phyloP scores from a whole-genome alignment of 2,329 filamentous ascomycete species.

The Gliomastix tumulicola region DNA sequence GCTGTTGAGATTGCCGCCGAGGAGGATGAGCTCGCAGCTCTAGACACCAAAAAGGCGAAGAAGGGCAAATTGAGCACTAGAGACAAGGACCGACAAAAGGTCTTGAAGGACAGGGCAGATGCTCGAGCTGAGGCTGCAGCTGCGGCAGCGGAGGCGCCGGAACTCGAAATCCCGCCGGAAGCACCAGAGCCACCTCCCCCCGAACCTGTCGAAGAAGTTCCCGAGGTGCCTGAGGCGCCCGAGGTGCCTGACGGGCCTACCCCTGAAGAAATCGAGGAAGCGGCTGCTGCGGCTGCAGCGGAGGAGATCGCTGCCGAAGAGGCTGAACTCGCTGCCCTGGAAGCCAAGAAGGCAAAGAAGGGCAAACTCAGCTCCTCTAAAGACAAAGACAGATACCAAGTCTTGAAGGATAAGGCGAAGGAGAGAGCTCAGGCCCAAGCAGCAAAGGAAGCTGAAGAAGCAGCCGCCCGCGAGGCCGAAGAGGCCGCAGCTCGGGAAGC shows the following conservation, averaged over 20 bases:
- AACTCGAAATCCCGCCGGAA: too few relatives aligned
- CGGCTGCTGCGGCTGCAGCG: constrained; percentile 9
- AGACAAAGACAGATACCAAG: constrained; percentile 17
- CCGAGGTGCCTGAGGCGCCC: background rate
- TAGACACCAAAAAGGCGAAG: constrained; percentile 21
- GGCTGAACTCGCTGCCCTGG: constrained; percentile 13
- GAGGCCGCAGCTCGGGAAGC: constrained; percentile 15
- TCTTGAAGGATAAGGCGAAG: constrained; percentile 10
- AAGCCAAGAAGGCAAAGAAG: constrained; percentile 20
- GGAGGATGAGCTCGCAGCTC: constrained; percentile 11
- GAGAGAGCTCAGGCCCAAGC: constrained; percentile 11
- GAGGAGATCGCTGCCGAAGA: constrained; percentile 13
- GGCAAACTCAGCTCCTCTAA: constrained; percentile 11
- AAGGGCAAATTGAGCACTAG: constrained; percentile 11
- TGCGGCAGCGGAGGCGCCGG: constrained; percentile 9
- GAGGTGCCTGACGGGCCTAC: constrained; percentile 4
- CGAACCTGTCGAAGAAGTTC: constrained; percentile 5
- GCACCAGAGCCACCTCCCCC: too few relatives aligned
- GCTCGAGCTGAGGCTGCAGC: constrained; percentile 19
- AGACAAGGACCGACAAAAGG: constrained; percentile 17
- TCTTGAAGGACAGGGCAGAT: constrained; percentile 11
- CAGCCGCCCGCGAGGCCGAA: constrained; percentile 18
- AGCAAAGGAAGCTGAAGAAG: constrained; percentile 10
- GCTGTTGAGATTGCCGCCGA: constrained; percentile 11
- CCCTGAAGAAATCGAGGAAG: constrained; percentile 19